Base-by-base conservation (phyloP, 2,329 filamentous ascomycete genomes). In the Cladophialophora chaetospira region DNA sequence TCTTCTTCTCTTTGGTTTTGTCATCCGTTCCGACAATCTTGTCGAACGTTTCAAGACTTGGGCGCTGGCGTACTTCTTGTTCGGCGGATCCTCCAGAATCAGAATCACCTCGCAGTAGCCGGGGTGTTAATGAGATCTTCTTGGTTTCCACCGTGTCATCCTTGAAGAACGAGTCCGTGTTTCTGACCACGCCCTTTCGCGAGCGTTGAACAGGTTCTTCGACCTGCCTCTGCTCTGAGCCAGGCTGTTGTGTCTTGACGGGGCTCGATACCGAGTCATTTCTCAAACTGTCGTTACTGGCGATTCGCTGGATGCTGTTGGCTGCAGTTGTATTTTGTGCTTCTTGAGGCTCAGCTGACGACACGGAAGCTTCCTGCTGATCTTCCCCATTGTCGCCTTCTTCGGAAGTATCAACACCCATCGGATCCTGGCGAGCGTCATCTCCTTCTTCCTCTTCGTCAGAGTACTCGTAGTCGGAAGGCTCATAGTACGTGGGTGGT, bases 131-230 rank as follows among this genome's bases (percentile, higher is more conserved):
- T 0, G 92, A 96, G 65, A 99, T 97, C 77, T 97, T 97, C 73
- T 95, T 91, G 2, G 94, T 97, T 73, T 97, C 94, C 33, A 91
- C 88, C 28, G 85, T 91, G 68, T 99, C 93, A 68, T 97, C 94
- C 72, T 91, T 96, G 79, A 97, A 97, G 79, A 97, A 97, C 1
- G 93, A 96, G 73, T 97, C 93, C 3, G 91, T 93, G 70, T 95
- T 95, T 62, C 93, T 84, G 42, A 96, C 82, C 19, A 89, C 93
- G 38, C 91, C 91, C 66, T 96, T 95, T 62, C 88, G 85, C 31
- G 90, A 91, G 69, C 87, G 84, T 69, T 80, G 81, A 1, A 77
- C 74, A 1, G 76, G 75, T 38, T 82, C 77, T 55, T 79, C 76
- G 1, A 36, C 42, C 15, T 33, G 26, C 72, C 66, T 60, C 79